Base-by-base conservation (phyloP, 2,329 filamentous ascomycete species). In the Davidsoniella australis region DNA sequence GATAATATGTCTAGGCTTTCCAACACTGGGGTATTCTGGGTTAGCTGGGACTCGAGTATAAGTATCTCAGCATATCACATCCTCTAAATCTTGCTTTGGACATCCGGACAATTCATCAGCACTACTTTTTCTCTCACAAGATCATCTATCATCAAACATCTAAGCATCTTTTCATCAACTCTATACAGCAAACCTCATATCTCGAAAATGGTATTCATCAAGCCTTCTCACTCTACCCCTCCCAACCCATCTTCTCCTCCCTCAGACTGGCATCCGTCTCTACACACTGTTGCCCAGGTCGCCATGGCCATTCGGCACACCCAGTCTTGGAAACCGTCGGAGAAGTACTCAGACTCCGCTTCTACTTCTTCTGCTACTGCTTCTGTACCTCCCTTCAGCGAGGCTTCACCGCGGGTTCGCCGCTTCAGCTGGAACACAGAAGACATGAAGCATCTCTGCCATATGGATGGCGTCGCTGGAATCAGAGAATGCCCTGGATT, bases 371-470 rank as follows among this genome's bases (percentile, higher is more conserved):
- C 6, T 24, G 8, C 37, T 23, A 18, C 45, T 24, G 12, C 39
- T 41, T 17, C 43, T 17, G 43, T 24, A n/a, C 26, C 26, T 29
- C 26, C 5, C 6, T 10, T 10, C 3, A 29, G 8, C 10, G 26
- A 29, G 26, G 26, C 5, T 29, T 29, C 26, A 12, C 39, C 23
- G 48, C 60, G 66, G 55, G 26, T 45, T 2, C 64, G 68, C 8
- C 67, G 70, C 43, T 68, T 70, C 58, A 73, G 71, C 61, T 77
- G 68, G 64, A 68, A 63, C 57, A 63, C 64, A 36, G 69, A 78
- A 60, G 73, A 75, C 58, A 66, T 66, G 59, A 74, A 73, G 60
- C 72, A 67, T 54, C 62, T 62, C 48, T 56, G 71, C 60, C 70
- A 73, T 56, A 69, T 73, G 69, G 61, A 59, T 43, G 61, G 58